phyloP scores from a whole-genome alignment of 306 rosid genomes.

The Castanea mollissima region DNA sequence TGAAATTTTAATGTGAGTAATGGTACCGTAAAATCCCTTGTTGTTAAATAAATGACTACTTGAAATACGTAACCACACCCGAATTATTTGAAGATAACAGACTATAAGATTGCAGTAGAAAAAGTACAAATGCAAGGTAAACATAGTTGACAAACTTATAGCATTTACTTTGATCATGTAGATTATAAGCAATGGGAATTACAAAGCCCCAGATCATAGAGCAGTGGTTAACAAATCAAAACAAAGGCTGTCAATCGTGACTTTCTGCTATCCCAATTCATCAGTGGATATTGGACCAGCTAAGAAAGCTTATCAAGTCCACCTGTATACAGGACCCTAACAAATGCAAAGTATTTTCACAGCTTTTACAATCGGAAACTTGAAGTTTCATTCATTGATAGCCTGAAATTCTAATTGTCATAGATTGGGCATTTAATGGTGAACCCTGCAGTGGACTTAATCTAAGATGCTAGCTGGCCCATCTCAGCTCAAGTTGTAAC shows the following conservation, averaged over 20 bases:
- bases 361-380: constrained; percentile 36
- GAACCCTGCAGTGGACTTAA: too few species aligned
- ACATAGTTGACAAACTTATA: not conserved
- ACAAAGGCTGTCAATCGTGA: constrained; percentile 37
- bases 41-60: too few species aligned
- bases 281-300: constrained; percentile 31
- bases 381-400: constrained; percentile 39
- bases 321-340: constrained; percentile 34
- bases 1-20: too few species aligned
- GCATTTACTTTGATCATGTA: constrained; percentile 10
- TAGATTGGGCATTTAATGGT: too few species aligned
- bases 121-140: not conserved
- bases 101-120: not conserved
- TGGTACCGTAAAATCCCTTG: too few species aligned
- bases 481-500: too few species aligned
- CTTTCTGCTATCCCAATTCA: constrained; percentile 42
- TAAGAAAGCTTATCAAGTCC: constrained; percentile 18
- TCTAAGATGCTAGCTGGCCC: too few species aligned
- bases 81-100: too few species aligned
- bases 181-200: constrained; percentile 50
- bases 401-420: constrained; percentile 23
- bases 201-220: constrained; percentile 52
- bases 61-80: too few species aligned
- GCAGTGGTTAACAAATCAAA: constrained; percentile 38
- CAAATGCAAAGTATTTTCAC: constrained; percentile 31